A percentile compares a stretch with the other conserved stretches of the same genome.
phyloP scores from a whole-genome alignment of 2,329 filamentous ascomycete species.

The Byssochlamys sp. region DNA sequence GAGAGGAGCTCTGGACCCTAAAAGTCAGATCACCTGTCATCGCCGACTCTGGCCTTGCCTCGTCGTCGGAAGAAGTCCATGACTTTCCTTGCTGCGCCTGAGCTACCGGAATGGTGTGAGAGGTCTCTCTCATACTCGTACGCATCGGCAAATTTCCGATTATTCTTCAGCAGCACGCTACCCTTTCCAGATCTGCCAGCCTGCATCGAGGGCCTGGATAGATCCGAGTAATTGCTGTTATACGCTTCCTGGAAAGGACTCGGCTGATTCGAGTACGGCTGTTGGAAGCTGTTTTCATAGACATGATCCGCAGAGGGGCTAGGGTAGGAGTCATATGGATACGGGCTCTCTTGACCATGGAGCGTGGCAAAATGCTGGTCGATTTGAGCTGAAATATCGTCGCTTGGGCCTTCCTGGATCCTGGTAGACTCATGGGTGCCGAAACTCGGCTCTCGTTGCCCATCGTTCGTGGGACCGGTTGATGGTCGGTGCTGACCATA shows the following conservation, averaged over 20 bases:
- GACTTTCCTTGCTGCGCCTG: constrained; percentile 76
- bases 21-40: constrained; percentile 25
- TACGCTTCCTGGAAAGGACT: constrained; percentile 40
- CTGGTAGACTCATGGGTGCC: constrained; percentile 23
- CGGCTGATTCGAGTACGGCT: constrained; percentile 20
- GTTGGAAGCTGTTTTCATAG: constrained; percentile 22
- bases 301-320: constrained; percentile 22
- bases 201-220: constrained; percentile 35
- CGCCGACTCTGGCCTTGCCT: constrained; percentile 59
- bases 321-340: constrained; percentile 19
- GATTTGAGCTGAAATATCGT: constrained; percentile 31
- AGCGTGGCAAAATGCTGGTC: constrained; percentile 33
- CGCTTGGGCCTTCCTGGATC: constrained; percentile 18
- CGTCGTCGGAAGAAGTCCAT: constrained; percentile 97
- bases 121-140: constrained; percentile 61
- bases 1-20: constrained; percentile 11
- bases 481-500: constrained; percentile 24
- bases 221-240: constrained; percentile 30
- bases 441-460: constrained; percentile 23
- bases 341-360: constrained; percentile 23
- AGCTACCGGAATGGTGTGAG: constrained; percentile 68
- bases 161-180: constrained; percentile 70
- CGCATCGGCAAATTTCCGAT: constrained; percentile 75
- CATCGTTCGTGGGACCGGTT: constrained; percentile 22
- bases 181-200: constrained; percentile 29